These are phyloP conservation scores for Elsinoe arachidis DNA, from an alignment of 2,329 filamentous ascomycete species.

Conservation along the genomic window DNA sequence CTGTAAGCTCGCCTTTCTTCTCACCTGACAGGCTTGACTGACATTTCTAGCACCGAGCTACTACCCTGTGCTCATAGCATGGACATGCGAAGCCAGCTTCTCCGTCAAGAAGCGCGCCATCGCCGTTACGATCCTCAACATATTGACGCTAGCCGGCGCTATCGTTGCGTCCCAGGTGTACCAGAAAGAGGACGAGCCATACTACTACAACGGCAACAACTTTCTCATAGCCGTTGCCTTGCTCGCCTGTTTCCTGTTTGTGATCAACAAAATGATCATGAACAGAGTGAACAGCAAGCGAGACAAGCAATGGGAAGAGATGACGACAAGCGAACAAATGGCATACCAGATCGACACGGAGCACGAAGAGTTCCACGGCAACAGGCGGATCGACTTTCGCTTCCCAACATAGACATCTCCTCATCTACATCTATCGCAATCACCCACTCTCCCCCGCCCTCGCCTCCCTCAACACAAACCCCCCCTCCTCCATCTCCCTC, in stretches of 20 bases:
- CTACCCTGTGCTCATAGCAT: slow-evolving; percentile 46
- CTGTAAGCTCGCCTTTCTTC: slow-evolving; percentile 19
- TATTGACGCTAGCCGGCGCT: slow-evolving; percentile 40
- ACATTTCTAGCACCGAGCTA: slow-evolving; percentile 41
- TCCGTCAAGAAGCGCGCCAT: slow-evolving; percentile 44
- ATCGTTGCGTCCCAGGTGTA: slow-evolving; percentile 40
- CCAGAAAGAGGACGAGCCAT: slow-evolving; percentile 43
- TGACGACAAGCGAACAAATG: slow-evolving; percentile 38
- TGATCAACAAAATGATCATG: slow-evolving; percentile 41
- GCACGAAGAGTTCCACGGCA: slow-evolving; percentile 8
- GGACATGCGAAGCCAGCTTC: slow-evolving; percentile 44
- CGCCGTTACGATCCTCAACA: slow-evolving; percentile 42
- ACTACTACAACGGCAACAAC: slow-evolving; percentile 51
- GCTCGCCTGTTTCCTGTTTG: slow-evolving; percentile 42
- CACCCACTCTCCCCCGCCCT: neutral
- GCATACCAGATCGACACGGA: slow-evolving; percentile 38
- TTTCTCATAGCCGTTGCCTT: slow-evolving; percentile 47
- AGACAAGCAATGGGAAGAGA: slow-evolving; percentile 37
- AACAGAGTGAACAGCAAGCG: slow-evolving; percentile 43
- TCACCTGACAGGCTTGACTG: neutral
- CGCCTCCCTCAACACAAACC: slow-evolving; percentile 26
- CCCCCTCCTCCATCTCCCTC: slow-evolving; percentile 31
- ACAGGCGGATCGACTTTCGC: slow-evolving; percentile 11
- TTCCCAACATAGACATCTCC: neutral
- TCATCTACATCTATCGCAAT: neutral